These are phyloP conservation scores for Linum tenue DNA, from an alignment of 345 rosid genomes.

Conservation along the genomic window DNA sequence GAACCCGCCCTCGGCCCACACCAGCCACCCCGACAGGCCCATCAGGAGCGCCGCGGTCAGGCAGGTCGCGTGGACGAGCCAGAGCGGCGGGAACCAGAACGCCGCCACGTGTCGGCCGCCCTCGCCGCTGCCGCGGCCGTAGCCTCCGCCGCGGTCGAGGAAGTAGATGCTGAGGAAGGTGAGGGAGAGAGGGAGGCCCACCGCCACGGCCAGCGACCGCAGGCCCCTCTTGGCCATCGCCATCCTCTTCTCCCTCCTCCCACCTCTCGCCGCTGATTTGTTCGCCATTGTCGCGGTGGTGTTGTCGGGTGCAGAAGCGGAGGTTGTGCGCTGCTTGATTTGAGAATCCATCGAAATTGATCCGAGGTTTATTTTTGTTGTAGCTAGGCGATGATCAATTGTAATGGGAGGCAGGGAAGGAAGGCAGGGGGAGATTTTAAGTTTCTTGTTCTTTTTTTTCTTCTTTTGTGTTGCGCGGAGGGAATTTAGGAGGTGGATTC, in stretches of 20 bases:
- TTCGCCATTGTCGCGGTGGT: too few relatives aligned
- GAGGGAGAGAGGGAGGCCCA: slow-evolving; percentile 52
- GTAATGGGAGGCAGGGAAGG: too few relatives aligned
- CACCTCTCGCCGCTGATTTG: slow-evolving; percentile 6
- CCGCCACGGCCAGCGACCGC: slow-evolving; percentile 47
- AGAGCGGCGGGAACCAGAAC: slow-evolving; percentile 53
- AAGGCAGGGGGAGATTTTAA: too few relatives aligned
- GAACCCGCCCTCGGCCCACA: slow-evolving; percentile 88
- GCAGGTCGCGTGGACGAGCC: slow-evolving; percentile 50
- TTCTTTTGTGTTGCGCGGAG: too few relatives aligned
- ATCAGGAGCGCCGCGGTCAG: slow-evolving; percentile 43
- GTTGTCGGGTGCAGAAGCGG: too few relatives aligned
- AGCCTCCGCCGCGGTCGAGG: slow-evolving; percentile 33
- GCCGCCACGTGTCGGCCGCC: slow-evolving; percentile 15
- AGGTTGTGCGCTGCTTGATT: too few relatives aligned
- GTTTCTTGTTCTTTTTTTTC: too few relatives aligned
- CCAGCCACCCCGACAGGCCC: slow-evolving; percentile 82
- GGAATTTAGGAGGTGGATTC: too few relatives aligned
- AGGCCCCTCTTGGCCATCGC: slow-evolving; percentile 71
- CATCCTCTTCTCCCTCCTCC: slow-evolving; percentile 21
- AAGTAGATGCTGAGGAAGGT: slow-evolving; percentile 38
- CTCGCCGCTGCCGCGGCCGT: not conserved
- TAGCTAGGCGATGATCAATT: too few relatives aligned
- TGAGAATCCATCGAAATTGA: too few relatives aligned
- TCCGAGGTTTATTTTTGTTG: too few relatives aligned